These are phyloP conservation scores for Sporobolus alterniflorus DNA, from an alignment of 202 grass and related monocot genomes.

Conservation along the genomic window DNA sequence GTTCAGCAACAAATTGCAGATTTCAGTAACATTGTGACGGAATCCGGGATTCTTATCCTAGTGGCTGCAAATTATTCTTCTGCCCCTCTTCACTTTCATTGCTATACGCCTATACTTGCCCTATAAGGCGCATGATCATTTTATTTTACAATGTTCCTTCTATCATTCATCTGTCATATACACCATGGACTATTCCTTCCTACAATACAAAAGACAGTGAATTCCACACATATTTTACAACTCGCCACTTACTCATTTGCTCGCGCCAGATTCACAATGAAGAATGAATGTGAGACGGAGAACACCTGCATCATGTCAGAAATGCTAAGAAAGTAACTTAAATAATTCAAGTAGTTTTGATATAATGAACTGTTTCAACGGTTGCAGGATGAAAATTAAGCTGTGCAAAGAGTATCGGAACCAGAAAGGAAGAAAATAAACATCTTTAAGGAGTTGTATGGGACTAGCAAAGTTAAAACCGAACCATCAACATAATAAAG, in stretches of 20 bases:
- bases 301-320: constrained; percentile 49
- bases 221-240: constrained; percentile 30
- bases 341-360: neutral
- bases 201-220: constrained; percentile 19
- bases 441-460: neutral
- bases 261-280: constrained; percentile 40
- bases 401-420: neutral
- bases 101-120: neutral
- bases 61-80: neutral
- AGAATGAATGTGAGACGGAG: constrained; percentile 26
- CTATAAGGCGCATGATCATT: constrained; percentile 12
- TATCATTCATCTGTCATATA: neutral
- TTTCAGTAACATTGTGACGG: neutral
- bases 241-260: neutral
- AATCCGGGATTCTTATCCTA: neutral
- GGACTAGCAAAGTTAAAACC: neutral
- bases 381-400: neutral
- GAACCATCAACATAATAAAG: neutral
- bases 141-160: constrained; percentile 39
- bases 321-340: neutral
- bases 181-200: neutral
- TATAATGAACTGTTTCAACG: neutral
- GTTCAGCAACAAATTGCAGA: neutral
- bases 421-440: neutral
- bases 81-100: neutral